These are phyloP conservation scores for Pistacia integerrima DNA, from an alignment of 345 rosid genomes.

Conservation along the genomic window DNA sequence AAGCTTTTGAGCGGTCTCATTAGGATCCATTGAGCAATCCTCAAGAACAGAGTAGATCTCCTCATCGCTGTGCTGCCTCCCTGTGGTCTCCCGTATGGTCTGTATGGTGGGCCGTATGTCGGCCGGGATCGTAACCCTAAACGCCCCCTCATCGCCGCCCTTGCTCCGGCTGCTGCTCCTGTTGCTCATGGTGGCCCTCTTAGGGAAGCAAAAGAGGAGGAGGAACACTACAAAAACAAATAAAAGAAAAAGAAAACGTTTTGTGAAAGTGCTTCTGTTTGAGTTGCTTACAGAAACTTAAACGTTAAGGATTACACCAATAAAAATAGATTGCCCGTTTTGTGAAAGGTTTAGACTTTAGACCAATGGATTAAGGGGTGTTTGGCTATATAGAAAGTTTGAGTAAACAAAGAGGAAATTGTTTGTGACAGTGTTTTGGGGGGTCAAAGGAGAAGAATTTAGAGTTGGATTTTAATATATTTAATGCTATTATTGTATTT, in stretches of 20 bases:
- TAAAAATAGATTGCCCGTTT: too few relatives aligned
- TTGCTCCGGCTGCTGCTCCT: conserved; percentile 43
- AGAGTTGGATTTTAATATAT: too few relatives aligned
- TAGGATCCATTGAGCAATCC: conserved; percentile 80
- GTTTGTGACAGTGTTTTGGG: too few relatives aligned
- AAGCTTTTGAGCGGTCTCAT: conserved; percentile 79
- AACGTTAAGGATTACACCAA: too few relatives aligned
- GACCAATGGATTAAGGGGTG: too few relatives aligned
- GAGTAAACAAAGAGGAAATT: too few relatives aligned
- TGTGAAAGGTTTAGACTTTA: too few relatives aligned
- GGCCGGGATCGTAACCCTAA: conserved; percentile 62
- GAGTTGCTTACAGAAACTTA: not conserved
- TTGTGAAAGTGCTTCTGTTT: not conserved
- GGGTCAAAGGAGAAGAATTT: too few relatives aligned
- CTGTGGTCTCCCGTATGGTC: conserved; percentile 73
- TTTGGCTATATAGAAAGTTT: too few relatives aligned
- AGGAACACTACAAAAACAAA: conserved; percentile 5
- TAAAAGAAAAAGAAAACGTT: conserved; percentile 7
- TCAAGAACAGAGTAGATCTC: conserved; percentile 73
- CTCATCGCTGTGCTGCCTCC: conserved; percentile 78
- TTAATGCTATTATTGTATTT: too few relatives aligned
- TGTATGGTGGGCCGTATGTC: conserved; percentile 56
- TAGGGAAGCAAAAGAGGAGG: conserved; percentile 11
- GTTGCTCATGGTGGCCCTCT: conserved; percentile 17
- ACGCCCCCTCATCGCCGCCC: conserved; percentile 44